Evolutionary conservation across 75 land plant genomes (phyloP), one percentile per base, ranked within the genome.

Genomic region (Picea sitchensis): DNA sequence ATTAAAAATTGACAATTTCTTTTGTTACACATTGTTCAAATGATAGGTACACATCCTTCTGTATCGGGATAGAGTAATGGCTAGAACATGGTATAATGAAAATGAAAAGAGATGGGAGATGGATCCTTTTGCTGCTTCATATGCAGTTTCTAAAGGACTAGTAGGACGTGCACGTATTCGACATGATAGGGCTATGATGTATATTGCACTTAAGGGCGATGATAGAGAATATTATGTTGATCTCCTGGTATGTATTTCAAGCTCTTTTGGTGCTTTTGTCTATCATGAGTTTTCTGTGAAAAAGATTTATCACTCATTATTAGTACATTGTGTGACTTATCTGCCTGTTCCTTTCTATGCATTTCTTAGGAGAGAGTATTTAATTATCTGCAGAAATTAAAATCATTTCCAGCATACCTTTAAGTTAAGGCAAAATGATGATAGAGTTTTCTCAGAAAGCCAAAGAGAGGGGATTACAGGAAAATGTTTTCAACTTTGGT

Each of bases 161-260:
- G 85, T 91, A 8, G 91, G 81, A 58, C 44, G 73, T 85, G 97
- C 86, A 77, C 87, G 91, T 61, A 91, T 96, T 59, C 90, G 99
- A 78, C 95, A 94, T 81, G 97, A 96, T 78, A 88, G 93, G 89
- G 84, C 77, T 83, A 83, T 78, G 54, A 89, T 96, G 90, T 92
- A 82, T 86, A 56, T 94, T 31, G 65, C 73, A 12, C 77, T 96
- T 0, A 96, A 96, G 79, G 99, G 97, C 11, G 95, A 94, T 73
- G 89, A 92, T 59, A 88, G 82, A 36, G 92, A 90, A 73, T 96
- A 88, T 77, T 81, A 75, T 82, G 92, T 93, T 79, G 88, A 96
- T 78, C 79, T 94, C 38, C 80, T 83, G 93, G 96, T 91, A 41
- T 77, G 44, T 14, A 11, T 20, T 71, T 51, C 36, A 17, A 59